These are phyloP conservation scores for Trypanosoma rangeli DNA, from an alignment of 208 protist species.

Conservation along the genomic window DNA sequence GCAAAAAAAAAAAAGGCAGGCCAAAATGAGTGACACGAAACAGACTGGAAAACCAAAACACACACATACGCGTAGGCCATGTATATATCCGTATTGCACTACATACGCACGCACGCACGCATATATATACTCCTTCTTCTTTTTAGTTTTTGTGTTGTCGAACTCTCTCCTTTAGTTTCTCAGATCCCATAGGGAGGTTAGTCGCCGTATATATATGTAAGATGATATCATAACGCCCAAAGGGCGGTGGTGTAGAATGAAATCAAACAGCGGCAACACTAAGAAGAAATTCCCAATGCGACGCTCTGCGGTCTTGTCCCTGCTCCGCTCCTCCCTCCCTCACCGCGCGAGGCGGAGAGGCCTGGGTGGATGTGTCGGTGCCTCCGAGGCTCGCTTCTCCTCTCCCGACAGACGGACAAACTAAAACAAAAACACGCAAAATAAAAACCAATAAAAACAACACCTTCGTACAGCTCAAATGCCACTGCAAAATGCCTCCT, in stretches of 20 bases:
- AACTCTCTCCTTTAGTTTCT: background rate
- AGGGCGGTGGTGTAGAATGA: background rate
- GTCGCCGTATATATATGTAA: background rate
- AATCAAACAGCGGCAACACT: background rate
- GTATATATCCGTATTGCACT: background rate
- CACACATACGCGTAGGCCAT: background rate
- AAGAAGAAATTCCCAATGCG: background rate
- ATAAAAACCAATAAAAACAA: too few species aligned
- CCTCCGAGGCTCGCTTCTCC: too few species aligned
- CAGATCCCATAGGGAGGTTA: background rate
- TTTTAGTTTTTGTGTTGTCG: too few species aligned
- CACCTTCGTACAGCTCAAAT: too few species aligned
- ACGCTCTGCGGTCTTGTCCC: slow-evolving; percentile 16
- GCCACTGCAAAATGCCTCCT: too few species aligned
- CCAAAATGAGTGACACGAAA: slow-evolving; percentile 5
- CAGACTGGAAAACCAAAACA: slow-evolving; percentile 22
- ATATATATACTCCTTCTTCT: background rate
- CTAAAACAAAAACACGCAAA: too few species aligned
- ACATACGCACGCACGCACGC: background rate
- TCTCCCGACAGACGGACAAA: too few species aligned
- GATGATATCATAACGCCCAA: background rate
- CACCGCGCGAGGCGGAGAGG: too few species aligned
- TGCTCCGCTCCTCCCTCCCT: background rate
- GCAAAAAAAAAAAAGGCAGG: slow-evolving; percentile 10
- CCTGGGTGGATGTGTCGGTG: too few species aligned